These are phyloP conservation scores for Forsythia viridissima DNA, from an alignment of 257 asterid genomes.

Conservation along the genomic window DNA sequence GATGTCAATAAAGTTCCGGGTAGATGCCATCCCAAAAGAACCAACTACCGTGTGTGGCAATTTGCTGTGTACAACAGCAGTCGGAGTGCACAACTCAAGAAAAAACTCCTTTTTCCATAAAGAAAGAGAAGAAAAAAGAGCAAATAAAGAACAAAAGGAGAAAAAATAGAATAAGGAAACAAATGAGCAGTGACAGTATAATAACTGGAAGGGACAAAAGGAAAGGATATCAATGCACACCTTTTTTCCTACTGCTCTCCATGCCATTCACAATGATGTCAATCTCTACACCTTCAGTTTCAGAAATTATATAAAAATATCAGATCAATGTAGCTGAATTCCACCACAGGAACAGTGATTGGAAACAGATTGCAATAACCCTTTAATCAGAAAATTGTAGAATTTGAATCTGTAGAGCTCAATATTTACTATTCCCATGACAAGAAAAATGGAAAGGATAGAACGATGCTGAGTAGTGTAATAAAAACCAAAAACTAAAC, in stretches of 20 bases:
- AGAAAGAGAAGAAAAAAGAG: not conserved
- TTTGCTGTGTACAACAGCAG: not conserved
- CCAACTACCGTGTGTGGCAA: not conserved
- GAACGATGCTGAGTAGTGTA: not conserved
- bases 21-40: not conserved
- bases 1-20: not conserved
- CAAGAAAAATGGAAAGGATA: not conserved
- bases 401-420: not conserved
- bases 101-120: not conserved
- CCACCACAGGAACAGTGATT: not conserved
- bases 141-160: not conserved
- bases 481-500: too few species aligned
- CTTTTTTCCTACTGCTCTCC: conserved; percentile 66
- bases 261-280: conserved; percentile 63
- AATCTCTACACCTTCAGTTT: conserved; percentile 28
- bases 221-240: conserved; percentile 29
- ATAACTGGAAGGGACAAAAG: not conserved
- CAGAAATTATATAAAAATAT: not conserved
- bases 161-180: not conserved
- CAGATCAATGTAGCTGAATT: not conserved
- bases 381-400: not conserved
- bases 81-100: not conserved
- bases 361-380: not conserved
- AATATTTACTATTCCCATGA: not conserved
- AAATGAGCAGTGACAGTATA: not conserved